A percentile compares a stretch with the other conserved stretches of the same genome.
Evolutionary conservation across 208 protist genomes (phyloP).

Genomic region (Leishmania mexicana): DNA sequence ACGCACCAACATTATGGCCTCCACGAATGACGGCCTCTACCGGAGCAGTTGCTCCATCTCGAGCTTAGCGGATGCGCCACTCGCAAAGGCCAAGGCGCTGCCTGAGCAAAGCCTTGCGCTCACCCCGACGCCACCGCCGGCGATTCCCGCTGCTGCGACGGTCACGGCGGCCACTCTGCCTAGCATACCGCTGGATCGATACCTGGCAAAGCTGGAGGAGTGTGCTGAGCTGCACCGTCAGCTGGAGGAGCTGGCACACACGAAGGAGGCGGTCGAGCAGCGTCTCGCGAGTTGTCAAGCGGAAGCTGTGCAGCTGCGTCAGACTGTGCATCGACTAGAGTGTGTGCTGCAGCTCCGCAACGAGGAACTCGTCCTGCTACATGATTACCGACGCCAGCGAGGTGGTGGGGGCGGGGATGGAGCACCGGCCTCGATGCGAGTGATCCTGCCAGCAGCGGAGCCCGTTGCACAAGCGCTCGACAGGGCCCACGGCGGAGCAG

Average conservation of each 20-base stretch:
- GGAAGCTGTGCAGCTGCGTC: constrained; percentile 11
- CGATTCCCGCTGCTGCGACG: background rate
- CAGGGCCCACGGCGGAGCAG: background rate
- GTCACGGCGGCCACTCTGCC: background rate
- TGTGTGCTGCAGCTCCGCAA: background rate
- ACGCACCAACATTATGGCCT: background rate
- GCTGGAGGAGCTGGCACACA: constrained; percentile 8
- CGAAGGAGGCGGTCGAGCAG: constrained; percentile 3
- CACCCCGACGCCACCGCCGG: background rate
- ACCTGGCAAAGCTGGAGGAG: constrained; percentile 29
- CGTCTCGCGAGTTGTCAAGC: constrained; percentile 3
- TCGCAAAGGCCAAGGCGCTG: background rate
- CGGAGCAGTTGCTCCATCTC: too few relatives aligned
- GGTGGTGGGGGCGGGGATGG: constrained; percentile 1
- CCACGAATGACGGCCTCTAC: background rate
- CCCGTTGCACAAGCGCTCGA: background rate
- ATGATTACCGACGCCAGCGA: constrained; percentile 2
- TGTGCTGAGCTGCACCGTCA: constrained; percentile 23
- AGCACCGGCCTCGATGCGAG: background rate
- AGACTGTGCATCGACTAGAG: constrained; percentile 11
- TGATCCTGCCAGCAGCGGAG: background rate
- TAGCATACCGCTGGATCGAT: constrained; percentile 14
- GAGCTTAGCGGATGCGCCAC: background rate
- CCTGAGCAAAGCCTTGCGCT: background rate
- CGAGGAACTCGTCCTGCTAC: background rate